Evolutionary conservation across 371 early-diverging fungal genomes (phyloP), one percentile per base, ranked within the genome.

Genomic region (Chytridiales sp.): DNA sequence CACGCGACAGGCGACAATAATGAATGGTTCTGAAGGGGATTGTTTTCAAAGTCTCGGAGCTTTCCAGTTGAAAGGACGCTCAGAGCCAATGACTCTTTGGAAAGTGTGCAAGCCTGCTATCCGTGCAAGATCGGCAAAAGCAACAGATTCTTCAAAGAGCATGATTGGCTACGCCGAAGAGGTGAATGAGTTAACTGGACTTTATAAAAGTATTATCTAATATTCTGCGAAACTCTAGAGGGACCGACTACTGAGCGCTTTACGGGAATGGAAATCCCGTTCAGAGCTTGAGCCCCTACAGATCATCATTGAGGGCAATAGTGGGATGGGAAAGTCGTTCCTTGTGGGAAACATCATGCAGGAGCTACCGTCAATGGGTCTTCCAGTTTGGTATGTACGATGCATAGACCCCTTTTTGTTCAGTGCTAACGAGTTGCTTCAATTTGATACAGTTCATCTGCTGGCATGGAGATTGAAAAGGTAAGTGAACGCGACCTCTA

Each of bases 261-360:
- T 22, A 1, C 19, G 44, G 11, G 47, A 49, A 36, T 26, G 21
- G 6, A 59, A 59, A 30, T 59, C 50, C 50, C 24, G 47, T 13
- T 17, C 6, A 19, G 50, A 47, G 22, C n/a, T 27, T 9, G 4
- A 49, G n/a, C 47, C 47, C 21, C 22, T 50, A 1, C 30, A 49
- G 2, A 21, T 59, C 15, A 49, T 59, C 30, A 50, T 59, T 13
- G 59, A 59, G 50, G 59, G 59, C 17, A 38, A 48, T 4, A 59
- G 59, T 29, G 59, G 59, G n/a, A 59, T 59, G 59, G 59, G 59
- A n/a, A 59, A 59, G 42, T 49, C 59, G 2, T 49, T 48, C 24
- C 31, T 59, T 24, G n/a, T 59, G 9, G 59, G 50, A 22, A 49
- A 9, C n/a, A 19, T 41, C 11, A 24, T 59, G 48, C n/a, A n/a